Evolutionary conservation across 768 basidiomycete species (phyloP).

Genomic region (Asterophora parasitica): DNA sequence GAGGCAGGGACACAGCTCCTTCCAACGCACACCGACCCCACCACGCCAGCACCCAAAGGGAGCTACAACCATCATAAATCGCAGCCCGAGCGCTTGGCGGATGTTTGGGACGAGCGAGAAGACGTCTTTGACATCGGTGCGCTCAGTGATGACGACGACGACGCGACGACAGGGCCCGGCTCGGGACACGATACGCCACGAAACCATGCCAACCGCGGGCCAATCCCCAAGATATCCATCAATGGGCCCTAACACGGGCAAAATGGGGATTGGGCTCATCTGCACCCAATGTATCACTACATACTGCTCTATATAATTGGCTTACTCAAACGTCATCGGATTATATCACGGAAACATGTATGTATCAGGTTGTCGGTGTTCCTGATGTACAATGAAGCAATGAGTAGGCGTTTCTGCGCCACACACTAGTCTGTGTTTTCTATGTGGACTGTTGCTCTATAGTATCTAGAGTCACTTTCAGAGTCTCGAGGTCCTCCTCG

Average conservation of each 20-base stretch:
- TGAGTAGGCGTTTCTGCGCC: too few relatives aligned
- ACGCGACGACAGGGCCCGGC: conserved; percentile 12
- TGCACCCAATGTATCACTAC: conserved; percentile 6
- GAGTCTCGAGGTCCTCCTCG: conserved; percentile 35
- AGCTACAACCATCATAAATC: conserved; percentile 23
- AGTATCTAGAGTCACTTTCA: conserved; percentile 32
- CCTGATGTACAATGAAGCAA: background rate
- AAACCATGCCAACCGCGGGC: conserved; percentile 7
- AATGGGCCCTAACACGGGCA: conserved; percentile 4
- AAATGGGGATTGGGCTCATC: too few relatives aligned
- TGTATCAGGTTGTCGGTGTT: background rate
- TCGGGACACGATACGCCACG: background rate
- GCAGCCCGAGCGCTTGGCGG: conserved; percentile 40
- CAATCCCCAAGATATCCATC: conserved; percentile 21
- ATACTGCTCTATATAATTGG: conserved; percentile 7
- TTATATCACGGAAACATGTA: conserved; percentile 7
- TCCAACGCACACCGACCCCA: conserved; percentile 38
- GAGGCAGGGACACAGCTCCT: conserved; percentile 50
- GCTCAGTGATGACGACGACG: conserved; percentile 54
- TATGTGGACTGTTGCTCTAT: conserved; percentile 13
- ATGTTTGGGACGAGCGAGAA: conserved; percentile 79
- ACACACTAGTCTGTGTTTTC: background rate
- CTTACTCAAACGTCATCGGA: conserved; percentile 3
- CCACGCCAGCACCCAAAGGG: conserved; percentile 23
- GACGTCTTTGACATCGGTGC: conserved; percentile 67